Evolutionary conservation across 2,329 filamentous ascomycete genomes (phyloP), one percentile per base, ranked within the genome.

Genomic region (Harringtonia aguacate): DNA sequence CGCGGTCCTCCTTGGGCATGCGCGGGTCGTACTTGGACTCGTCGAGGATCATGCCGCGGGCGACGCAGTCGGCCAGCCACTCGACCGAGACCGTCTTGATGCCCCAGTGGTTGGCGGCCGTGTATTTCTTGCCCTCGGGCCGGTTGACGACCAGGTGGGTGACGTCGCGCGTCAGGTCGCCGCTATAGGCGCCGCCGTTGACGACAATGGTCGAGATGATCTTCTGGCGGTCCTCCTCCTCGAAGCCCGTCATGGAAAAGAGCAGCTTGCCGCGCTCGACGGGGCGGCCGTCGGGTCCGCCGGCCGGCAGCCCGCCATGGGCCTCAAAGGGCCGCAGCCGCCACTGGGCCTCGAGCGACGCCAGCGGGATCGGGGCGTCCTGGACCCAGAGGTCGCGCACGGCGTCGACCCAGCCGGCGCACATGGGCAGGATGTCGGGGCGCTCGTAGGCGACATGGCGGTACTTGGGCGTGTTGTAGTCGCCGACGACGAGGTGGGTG

Each of bases 401-500:
- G 15, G 84, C 84, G 45, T 90, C 80, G 40, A 98, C 74, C 86
- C 88, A 98, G 56, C 77, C 75, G n/a, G 82, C 77, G 36, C 77
- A 77, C 66, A 98, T 81, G 40, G 88, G 81, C 58, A 79, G 80
- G 56, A 98, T 81, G 57, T 98, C 92, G 39, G 83, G 79, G 42
- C 92, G 77, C 60, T 90, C 84, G 58, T 82, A 86, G 43, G 90
- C 92, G 56, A 97, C 90, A 69, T 94, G 95, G 61, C 81, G 84
- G 65, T 98, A 98, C 63, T 98, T 98, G 40, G 84, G 79, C 1
- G 90, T 97, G 59, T 90, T 78, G 56, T 87, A 84, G 55, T 85
- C 81, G 60, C 89, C 92, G 49, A 95, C 86, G 50, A 98, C 76
- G 38, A 98, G 79, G 66, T 98, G 92, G 6, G 92, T 97, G 39